These are phyloP conservation scores for Beauveria australis DNA, from an alignment of 2,329 filamentous ascomycete species.

Conservation along the genomic window DNA sequence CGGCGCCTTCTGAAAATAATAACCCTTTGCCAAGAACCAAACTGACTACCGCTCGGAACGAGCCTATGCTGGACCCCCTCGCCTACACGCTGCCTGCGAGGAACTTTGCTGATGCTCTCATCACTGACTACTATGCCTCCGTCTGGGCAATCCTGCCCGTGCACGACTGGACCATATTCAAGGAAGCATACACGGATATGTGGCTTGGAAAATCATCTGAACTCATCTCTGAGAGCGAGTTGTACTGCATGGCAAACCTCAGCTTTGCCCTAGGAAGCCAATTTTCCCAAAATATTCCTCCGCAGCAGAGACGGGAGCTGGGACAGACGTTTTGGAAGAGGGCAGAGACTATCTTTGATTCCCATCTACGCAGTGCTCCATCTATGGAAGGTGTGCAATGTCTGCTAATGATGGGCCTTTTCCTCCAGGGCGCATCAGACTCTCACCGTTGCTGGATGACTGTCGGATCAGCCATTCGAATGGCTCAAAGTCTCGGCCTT, in stretches of 20 bases:
- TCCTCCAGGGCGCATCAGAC: neutral
- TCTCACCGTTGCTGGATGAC: neutral
- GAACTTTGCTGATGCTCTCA: neutral
- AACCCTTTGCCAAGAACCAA: neutral
- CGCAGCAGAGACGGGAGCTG: neutral
- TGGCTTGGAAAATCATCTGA: neutral
- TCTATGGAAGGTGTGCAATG: neutral
- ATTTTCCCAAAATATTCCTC: neutral
- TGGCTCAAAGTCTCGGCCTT: neutral
- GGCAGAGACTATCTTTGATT: neutral
- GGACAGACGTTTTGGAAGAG: constrained; percentile 7
- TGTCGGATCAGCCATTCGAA: neutral
- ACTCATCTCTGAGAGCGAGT: neutral
- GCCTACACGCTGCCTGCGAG: constrained; percentile 1
- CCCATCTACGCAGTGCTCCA: neutral
- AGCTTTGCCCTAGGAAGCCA: constrained; percentile 11
- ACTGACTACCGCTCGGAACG: neutral
- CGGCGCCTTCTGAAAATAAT: neutral
- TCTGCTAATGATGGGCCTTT: neutral
- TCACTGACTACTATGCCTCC: neutral
- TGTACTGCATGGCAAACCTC: constrained; percentile 9
- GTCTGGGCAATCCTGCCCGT: constrained; percentile 4
- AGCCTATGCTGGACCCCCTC: neutral
- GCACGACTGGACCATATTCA: constrained; percentile 3
- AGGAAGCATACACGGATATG: neutral